A percentile compares a stretch with the other conserved stretches of the same genome.
Conservation (phyloP, 1,284 basidiomycete species). For the Heterobasidion occidentale region DNA sequence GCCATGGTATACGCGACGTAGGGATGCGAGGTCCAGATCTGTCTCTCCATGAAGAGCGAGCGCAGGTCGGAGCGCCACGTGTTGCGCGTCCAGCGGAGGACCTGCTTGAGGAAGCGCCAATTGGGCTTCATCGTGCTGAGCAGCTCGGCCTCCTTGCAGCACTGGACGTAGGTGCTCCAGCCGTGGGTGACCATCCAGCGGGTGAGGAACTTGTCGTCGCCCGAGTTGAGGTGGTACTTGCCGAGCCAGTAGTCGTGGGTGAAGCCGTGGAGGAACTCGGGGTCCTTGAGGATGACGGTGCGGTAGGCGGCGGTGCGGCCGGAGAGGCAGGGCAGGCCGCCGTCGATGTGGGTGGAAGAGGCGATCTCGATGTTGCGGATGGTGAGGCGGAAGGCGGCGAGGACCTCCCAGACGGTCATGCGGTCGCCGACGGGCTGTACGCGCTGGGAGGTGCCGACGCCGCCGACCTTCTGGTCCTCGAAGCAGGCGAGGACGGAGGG, state of each 20-base stretch:
- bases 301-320: slow-evolving; percentile 89
- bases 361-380: slow-evolving; percentile 92
- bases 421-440: slow-evolving; percentile 71
- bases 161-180: slow-evolving; percentile 90
- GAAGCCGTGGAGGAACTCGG: slow-evolving; percentile 86
- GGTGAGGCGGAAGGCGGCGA: slow-evolving; percentile 85
- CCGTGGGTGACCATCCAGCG: slow-evolving; percentile 93
- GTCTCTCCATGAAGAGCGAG: slow-evolving; percentile 80
- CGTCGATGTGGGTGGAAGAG: slow-evolving; percentile 85
- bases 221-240: slow-evolving; percentile 89
- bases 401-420: slow-evolving; percentile 91
- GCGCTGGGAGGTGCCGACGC: slow-evolving; percentile 85
- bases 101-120: slow-evolving; percentile 91
- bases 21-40: slow-evolving; percentile 84
- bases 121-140: slow-evolving; percentile 93
- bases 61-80: slow-evolving; percentile 88
- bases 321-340: slow-evolving; percentile 85
- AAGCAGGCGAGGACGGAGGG: slow-evolving; percentile 85
- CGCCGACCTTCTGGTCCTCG: slow-evolving; percentile 88
- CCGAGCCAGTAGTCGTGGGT: slow-evolving; percentile 91
- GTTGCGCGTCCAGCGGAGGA: slow-evolving; percentile 87
- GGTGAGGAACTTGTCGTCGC: slow-evolving; percentile 93
- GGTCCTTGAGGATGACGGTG: slow-evolving; percentile 89
- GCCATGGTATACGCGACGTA: slow-evolving; percentile 92
- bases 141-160: slow-evolving; percentile 84